Conservation (phyloP, 169 alveolate species). For the Plasmodium vinckei region DNA sequence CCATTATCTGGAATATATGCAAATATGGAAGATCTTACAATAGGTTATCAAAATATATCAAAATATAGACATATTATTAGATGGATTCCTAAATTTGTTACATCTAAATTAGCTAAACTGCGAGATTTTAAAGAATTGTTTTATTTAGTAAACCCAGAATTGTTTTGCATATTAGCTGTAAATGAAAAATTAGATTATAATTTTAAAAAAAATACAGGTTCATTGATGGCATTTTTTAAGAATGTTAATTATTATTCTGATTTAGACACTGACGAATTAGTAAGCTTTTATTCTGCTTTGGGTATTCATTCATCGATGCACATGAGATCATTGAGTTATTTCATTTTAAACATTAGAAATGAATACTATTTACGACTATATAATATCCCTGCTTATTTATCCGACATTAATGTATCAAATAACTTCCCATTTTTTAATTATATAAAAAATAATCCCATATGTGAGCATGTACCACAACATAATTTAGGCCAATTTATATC, state of each 20-base stretch:
- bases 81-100: slow-evolving; percentile 21
- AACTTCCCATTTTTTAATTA: slow-evolving; percentile 49
- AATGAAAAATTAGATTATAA: slow-evolving; percentile 39
- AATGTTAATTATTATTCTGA: slow-evolving; percentile 56
- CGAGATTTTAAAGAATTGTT: slow-evolving; percentile 65
- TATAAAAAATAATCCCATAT: slow-evolving; percentile 31
- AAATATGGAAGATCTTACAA: slow-evolving; percentile 53
- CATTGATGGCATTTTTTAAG: slow-evolving; percentile 39
- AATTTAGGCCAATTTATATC: slow-evolving; percentile 39
- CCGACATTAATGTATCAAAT: slow-evolving; percentile 55
- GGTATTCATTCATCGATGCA: slow-evolving; percentile 53
- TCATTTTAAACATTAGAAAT: slow-evolving; percentile 60
- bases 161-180: slow-evolving; percentile 46
- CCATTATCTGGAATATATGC: slow-evolving; percentile 44
- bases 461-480: slow-evolving; percentile 9
- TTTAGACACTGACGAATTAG: slow-evolving; percentile 68
- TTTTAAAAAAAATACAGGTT: slow-evolving; percentile 36
- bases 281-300: slow-evolving; percentile 38
- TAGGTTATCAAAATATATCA: slow-evolving; percentile 51
- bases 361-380: slow-evolving; percentile 44
- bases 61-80: slow-evolving; percentile 21
- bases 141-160: slow-evolving; percentile 25
- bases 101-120: slow-evolving; percentile 9
- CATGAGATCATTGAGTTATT: slow-evolving; percentile 70
- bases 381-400: slow-evolving; percentile 49